Conservation (phyloP, 768 basidiomycete species). For the Mrakia hoshinonis region DNA sequence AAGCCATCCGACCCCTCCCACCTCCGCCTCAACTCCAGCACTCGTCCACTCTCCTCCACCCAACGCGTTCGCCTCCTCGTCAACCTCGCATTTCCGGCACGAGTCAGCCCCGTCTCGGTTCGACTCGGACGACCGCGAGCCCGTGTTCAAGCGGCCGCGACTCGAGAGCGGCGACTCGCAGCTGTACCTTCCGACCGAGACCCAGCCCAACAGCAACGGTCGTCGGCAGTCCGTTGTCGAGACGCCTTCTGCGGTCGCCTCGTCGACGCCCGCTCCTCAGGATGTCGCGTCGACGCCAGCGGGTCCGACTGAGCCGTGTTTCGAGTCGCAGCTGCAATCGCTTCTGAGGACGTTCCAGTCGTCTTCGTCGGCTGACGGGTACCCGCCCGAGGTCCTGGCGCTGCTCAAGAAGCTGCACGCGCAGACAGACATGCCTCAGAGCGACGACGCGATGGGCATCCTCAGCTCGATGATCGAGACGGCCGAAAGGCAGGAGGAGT, state of each 20-base stretch:
- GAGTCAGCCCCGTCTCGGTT: neutral
- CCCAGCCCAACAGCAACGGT: too few relatives aligned
- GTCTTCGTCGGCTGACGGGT: neutral
- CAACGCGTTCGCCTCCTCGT: neutral
- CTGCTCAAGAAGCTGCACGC: neutral
- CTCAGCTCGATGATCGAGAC: neutral
- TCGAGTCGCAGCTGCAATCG: neutral
- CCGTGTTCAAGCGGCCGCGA: too few relatives aligned
- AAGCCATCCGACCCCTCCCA: neutral
- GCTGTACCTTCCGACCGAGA: too few relatives aligned
- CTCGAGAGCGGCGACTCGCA: too few relatives aligned
- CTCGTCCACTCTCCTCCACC: neutral
- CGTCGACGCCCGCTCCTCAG: too few relatives aligned
- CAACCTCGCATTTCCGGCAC: neutral
- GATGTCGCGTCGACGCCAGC: neutral
- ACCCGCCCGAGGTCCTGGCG: neutral
- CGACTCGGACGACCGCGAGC: neutral
- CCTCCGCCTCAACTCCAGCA: neutral
- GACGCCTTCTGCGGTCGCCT: neutral
- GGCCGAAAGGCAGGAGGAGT: neutral
- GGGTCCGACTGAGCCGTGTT: neutral
- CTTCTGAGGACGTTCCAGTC: neutral
- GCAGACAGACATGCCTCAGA: neutral
- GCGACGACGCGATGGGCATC: neutral
- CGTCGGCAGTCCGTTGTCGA: neutral